Base-by-base conservation (phyloP, 2,329 filamentous ascomycete genomes). In the Pseudogymnoascus sp. region DNA sequence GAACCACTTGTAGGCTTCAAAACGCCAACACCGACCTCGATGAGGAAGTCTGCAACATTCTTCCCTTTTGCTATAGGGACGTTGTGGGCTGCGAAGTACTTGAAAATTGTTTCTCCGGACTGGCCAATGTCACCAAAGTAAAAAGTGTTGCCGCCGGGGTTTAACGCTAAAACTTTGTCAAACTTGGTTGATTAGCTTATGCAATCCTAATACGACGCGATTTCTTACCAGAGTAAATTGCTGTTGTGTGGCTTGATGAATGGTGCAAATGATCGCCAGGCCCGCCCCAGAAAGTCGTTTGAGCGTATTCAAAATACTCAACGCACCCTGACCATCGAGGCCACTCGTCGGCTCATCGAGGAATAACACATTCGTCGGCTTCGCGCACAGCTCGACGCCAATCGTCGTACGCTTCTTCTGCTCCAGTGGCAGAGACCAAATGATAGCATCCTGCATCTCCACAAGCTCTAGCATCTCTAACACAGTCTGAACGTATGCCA, bases 401-500 rank as follows among this genome's bases (percentile, higher is more conserved):
- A 87, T 87, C 0, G 84, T 87, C 0, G 87, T 74, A 1, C 84
- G 78, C 71, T 87, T 87, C 5, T 83, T 78, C 69, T 87, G 84
- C 66, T 87, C 83, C 1, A 86, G 81, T 53, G 85, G 85, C 7
- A 87, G 76, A 5, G 83, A 84, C 63, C 82, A 81, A 26, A 89
- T 85, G 2, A 88, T 79, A 0, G 85, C 85, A 50, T 88, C 83
- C 15, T 86, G 84, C 64, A 87, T 88, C 62, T 87, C 85, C 31
- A 82, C 76, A 85, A 89, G 87, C 71, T 85, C 82, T 26, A 89
- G 78, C 78, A 89, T 83, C 26, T 72, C 66, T 17, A 73, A 62
- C 19, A 96, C 90, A 71, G 96, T 89, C 60, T 95, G 87, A n/a
- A 96, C 92, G 68, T 96, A 71, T 82, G 85, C 88, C 4, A 93